phyloP scores from a whole-genome alignment of 2,329 filamentous ascomycete species.

The Kalmusia sp. region DNA sequence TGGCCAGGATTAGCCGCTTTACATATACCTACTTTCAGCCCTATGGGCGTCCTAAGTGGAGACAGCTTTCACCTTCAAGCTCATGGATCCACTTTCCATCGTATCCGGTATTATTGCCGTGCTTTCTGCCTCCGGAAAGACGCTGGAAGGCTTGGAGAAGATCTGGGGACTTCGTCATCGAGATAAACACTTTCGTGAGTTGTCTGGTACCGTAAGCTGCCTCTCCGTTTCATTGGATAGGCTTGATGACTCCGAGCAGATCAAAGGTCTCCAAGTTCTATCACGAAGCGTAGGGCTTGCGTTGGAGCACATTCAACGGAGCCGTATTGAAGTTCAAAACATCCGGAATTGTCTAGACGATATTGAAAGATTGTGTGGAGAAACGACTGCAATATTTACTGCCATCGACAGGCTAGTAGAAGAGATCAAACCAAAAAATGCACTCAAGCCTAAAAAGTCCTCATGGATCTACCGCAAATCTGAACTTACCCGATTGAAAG shows the following conservation, averaged over 20 bases:
- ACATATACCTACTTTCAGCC: background rate
- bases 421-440: background rate
- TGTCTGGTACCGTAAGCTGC: background rate
- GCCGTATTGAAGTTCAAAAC: background rate
- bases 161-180: slow-evolving; percentile 10
- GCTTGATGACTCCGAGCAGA: background rate
- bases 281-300: background rate
- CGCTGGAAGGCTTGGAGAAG: slow-evolving; percentile 11
- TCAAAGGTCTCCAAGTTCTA: background rate
- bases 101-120: slow-evolving; percentile 10
- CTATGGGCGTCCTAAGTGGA: background rate
- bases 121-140: slow-evolving; percentile 10
- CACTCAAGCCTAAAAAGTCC: background rate
- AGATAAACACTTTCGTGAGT: slow-evolving; percentile 4
- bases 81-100: slow-evolving; percentile 12
- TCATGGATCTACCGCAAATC: background rate
- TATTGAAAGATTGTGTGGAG: background rate
- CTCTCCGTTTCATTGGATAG: background rate
- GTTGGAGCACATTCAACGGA: background rate
- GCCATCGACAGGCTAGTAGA: background rate
- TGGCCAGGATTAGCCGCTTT: background rate
- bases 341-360: background rate
- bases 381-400: background rate
- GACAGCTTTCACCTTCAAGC: background rate
- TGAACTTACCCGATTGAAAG: background rate